These are phyloP conservation scores for Haematococcus lacustris DNA, from an alignment of 139 green algal genomes.

Conservation along the genomic window DNA sequence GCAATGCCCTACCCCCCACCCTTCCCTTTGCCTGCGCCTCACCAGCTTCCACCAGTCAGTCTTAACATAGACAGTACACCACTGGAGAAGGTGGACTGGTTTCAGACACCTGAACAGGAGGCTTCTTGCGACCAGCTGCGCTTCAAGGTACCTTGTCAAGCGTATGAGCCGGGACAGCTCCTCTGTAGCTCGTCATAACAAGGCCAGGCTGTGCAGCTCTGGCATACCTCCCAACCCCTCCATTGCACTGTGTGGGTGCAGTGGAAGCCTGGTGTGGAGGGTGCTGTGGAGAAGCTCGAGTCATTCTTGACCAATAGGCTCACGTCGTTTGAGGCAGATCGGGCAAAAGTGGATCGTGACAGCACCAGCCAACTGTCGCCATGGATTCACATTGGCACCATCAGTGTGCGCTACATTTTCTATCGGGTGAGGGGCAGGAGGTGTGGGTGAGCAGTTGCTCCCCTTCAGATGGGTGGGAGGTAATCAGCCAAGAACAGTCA, in stretches of 20 bases:
- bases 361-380: constrained; percentile 80
- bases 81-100: constrained; percentile 53
- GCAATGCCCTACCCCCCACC: constrained; percentile 46
- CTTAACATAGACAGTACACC: constrained; percentile 9
- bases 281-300: constrained; percentile 53
- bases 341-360: constrained; percentile 69
- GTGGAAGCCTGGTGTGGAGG: constrained; percentile 66
- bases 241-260: constrained; percentile 13
- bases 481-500: too few relatives aligned
- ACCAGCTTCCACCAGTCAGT: constrained; percentile 33
- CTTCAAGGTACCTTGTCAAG: too few relatives aligned
- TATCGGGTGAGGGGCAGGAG: too few relatives aligned
- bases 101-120: constrained; percentile 70
- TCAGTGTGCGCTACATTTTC: constrained; percentile 67
- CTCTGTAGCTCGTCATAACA: too few relatives aligned
- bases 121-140: constrained; percentile 62
- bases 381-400: constrained; percentile 86
- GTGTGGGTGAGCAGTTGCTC: too few relatives aligned
- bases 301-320: constrained; percentile 63
- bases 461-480: too few relatives aligned
- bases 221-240: too few relatives aligned
- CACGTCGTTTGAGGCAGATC: constrained; percentile 55
- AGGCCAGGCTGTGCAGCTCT: too few relatives aligned
- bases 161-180: too few relatives aligned
- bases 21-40: constrained; percentile 40